Evolutionary conservation across 768 basidiomycete genomes (phyloP), one percentile per base, ranked within the genome.

Genomic region (Artomyces pyxidatus): DNA sequence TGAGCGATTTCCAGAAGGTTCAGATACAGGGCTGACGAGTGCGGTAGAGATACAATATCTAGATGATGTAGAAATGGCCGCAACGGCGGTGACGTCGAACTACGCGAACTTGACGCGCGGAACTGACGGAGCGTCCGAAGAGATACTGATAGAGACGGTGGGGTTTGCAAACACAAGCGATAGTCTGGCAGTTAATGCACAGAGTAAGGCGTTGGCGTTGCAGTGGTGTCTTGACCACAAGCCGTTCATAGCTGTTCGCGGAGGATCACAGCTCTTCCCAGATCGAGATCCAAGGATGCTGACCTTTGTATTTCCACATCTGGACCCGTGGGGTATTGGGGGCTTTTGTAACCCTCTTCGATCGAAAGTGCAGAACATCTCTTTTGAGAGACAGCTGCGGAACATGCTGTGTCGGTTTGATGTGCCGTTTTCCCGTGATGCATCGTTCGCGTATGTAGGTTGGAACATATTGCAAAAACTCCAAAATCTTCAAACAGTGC

Each of bases 261-360:
- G 27, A 9, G 43, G 43, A 19, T 2, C n/a, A 22, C 10, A 17
- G 9, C 21, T 40, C 8, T 40, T 40, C 38, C 16, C 38, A 10
- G 38, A 40, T 22, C 50, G 50, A 26, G 69, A 73, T 52, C 64
- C 65, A 1, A 4, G 37, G 7, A 37, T 74, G n/a, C 68, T 75
- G 41, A 71, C 71, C 1, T 61, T 58, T 51, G 63, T 70, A 11
- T 74, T 68, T 57, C 71, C 73, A 3, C 68, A 69, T 0, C 46
- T 76, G 1, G 74, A 66, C 58, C 72, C 72, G 0, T 73, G 66
- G 56, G 70, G 74, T 0, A 52, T 67, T 22, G 71, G 73, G 1
- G 72, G 28, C 4, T 45, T 45, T 21, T 4, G 11, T 32, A n/a
- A 45, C 16, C 44, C 44, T 17, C 6, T 19, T 19, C 44, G 44